Conservation (phyloP, 148 eudicot genomes). For the Rhododendron griersonianum region DNA sequence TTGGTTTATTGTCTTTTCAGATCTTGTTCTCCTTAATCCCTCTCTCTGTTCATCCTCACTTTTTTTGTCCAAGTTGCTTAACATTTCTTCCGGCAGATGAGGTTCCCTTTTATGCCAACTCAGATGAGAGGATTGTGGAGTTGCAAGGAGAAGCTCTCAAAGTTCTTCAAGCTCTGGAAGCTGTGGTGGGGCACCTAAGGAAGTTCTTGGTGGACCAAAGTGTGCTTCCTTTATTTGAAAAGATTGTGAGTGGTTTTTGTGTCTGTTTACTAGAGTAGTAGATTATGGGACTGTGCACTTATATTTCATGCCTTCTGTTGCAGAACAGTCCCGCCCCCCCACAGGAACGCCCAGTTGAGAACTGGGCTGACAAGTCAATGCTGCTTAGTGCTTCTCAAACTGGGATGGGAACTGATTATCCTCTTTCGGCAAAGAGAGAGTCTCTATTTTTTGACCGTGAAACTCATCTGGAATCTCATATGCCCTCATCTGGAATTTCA, state of each 20-base stretch:
- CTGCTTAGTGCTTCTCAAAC: conserved; percentile 22
- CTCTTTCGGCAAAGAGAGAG: conserved; percentile 35
- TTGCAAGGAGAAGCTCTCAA: conserved; percentile 84
- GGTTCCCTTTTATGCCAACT: conserved; percentile 50
- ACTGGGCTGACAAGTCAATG: conserved; percentile 47
- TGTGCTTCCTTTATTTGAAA: conserved; percentile 80
- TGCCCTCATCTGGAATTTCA: conserved; percentile 43
- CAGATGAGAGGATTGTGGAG: conserved; percentile 88
- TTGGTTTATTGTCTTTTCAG: neutral
- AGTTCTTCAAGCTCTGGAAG: conserved; percentile 75
- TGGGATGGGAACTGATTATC: conserved; percentile 36
- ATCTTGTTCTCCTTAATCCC: neutral
- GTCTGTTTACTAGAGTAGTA: neutral
- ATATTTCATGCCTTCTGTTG: neutral
- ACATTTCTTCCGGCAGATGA: conserved; percentile 45
- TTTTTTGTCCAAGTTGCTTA: neutral
- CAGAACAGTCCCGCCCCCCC: conserved; percentile 29
- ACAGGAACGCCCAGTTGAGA: conserved; percentile 42
- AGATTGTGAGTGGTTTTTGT: conserved; percentile 47
- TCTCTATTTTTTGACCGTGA: conserved; percentile 43
- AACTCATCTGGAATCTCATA: conserved; percentile 33
- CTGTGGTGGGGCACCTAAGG: conserved; percentile 80
- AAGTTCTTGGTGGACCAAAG: conserved; percentile 89
- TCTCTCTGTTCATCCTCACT: neutral
- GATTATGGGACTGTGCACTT: neutral